These are phyloP conservation scores for Cucumis melo DNA, from an alignment of 306 rosid species.

Conservation along the genomic window DNA sequence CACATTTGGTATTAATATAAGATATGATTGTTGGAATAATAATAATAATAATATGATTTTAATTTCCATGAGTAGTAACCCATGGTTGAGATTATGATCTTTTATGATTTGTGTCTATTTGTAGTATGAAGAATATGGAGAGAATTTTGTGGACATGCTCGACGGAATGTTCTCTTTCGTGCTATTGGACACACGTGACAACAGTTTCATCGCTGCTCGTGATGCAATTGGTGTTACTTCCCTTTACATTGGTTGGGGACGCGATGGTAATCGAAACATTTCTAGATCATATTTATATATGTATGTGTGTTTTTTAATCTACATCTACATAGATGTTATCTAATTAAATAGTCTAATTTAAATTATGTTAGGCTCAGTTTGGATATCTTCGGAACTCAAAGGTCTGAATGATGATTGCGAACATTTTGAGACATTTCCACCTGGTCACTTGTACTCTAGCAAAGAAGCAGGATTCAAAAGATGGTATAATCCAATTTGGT, in stretches of 20 bases:
- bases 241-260: slow-evolving; percentile 92
- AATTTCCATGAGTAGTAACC: neutral
- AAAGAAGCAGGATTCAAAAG: slow-evolving; percentile 49
- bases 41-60: neutral
- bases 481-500: slow-evolving; percentile 95
- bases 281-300: neutral
- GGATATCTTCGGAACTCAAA: slow-evolving; percentile 85
- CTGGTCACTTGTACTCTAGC: slow-evolving; percentile 93
- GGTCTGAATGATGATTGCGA: slow-evolving; percentile 87
- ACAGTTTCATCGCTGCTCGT: slow-evolving; percentile 79
- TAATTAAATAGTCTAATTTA: neutral
- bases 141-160: slow-evolving; percentile 69
- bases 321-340: neutral
- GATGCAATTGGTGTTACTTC: slow-evolving; percentile 94
- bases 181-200: slow-evolving; percentile 83
- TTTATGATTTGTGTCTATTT: slow-evolving; percentile 7
- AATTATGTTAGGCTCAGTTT: slow-evolving; percentile 56
- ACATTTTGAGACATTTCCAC: slow-evolving; percentile 80
- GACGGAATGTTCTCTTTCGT: slow-evolving; percentile 93
- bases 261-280: slow-evolving; percentile 41
- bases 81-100: neutral
- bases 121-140: slow-evolving; percentile 89
- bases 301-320: neutral
- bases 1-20: slow-evolving; percentile 48
- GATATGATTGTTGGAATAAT: neutral